Evolutionary conservation across 345 rosid species (phyloP), one percentile per base, ranked within the genome.

Genomic region (Crucihimalaya himalaica): DNA sequence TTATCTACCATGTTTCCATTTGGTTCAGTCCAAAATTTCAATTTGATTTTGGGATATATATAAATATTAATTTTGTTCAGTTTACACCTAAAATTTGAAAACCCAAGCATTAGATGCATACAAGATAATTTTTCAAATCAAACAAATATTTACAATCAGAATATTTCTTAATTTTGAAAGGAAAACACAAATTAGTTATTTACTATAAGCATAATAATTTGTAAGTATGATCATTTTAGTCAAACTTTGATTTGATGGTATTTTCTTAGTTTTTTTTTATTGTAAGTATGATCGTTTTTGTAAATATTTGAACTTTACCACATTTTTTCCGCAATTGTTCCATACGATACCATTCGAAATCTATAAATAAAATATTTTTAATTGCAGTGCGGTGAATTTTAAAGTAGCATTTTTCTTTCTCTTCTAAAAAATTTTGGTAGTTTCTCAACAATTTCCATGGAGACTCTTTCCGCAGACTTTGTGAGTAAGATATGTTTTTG

Each of bases 361-460:
- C 0, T 58, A 58, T 20, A 19, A 15, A 15, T 12, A 16, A 18
- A 3, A 50, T 14, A 66, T 4, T 20, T 37, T 58, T 10, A 11
- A 55, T 10, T 19, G 13, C 34, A 27, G 35, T 14, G 45, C 67
- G 53, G 60, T 59, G 68, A 68, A 40, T 68, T 50, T 59, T 20
- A 27, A 50, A 29, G 43, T 67, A 39, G 51, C 13, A 29, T 11
- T 4, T 34, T 14, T 20, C n/a, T 45, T 59, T 68, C 13, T 31
- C 21, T 29, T 75, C 29, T 68, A 21, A 68, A 61, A 14, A 52
- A 42, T 37, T 40, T 46, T 53, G 64, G 74, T 52, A 45, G 58
- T 45, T 76, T 76, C 79, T 76, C 52, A 70, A 63, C 75, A 76
- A 35, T 62, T 76, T 76, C 64, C 79, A 21, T 43, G 16, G 35